Evolutionary conservation across 2,329 filamentous ascomycete species (phyloP).

Genomic region (Thelonectria discophora): DNA sequence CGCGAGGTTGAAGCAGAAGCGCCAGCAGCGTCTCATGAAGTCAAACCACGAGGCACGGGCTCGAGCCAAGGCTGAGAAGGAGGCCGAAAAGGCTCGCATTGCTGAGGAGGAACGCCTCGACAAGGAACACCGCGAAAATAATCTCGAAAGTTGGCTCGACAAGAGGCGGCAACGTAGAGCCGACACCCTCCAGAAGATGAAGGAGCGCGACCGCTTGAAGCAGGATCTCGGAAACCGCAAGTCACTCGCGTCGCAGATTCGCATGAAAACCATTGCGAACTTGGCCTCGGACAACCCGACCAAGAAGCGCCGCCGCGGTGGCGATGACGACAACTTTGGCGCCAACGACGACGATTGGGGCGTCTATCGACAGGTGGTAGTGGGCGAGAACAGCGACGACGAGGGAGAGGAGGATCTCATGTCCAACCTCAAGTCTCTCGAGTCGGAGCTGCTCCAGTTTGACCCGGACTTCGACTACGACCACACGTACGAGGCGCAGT

Average conservation of each 20-base stretch:
- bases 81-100: constrained; percentile 84
- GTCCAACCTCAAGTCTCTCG: constrained; percentile 76
- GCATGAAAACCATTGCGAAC: constrained; percentile 98
- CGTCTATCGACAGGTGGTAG: constrained; percentile 92
- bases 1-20: constrained; percentile 88
- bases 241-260: constrained; percentile 92
- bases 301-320: constrained; percentile 85
- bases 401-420: constrained; percentile 90
- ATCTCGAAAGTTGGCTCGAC: constrained; percentile 87
- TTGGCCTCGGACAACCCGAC: constrained; percentile 87
- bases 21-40: constrained; percentile 91
- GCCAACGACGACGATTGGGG: constrained; percentile 98
- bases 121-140: constrained; percentile 81
- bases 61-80: constrained; percentile 95
- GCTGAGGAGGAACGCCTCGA: constrained; percentile 87
- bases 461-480: constrained; percentile 92
- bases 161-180: constrained; percentile 79
- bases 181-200: constrained; percentile 82
- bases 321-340: constrained; percentile 95
- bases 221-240: constrained; percentile 96
- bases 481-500: constrained; percentile 89
- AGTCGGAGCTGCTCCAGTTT: constrained; percentile 84
- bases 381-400: constrained; percentile 82
- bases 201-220: constrained; percentile 91
- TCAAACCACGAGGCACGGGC: constrained; percentile 92